A percentile compares a stretch with the other conserved stretches of the same genome.
These are phyloP conservation scores for Xylaria sp. DNA, from an alignment of 2,329 filamentous ascomycete species.

Conservation along the genomic window DNA sequence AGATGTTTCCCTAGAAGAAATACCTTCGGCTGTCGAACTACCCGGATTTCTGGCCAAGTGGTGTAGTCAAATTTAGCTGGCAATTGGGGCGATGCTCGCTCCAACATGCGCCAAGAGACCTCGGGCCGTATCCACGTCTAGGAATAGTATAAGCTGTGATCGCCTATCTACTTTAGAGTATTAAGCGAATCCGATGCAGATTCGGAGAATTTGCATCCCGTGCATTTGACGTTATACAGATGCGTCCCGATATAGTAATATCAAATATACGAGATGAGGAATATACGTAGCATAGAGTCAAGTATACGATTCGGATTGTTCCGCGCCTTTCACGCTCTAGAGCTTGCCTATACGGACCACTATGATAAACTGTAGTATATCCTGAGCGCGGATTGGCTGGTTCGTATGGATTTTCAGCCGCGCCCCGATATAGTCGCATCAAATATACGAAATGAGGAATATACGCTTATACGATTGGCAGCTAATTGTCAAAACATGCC, in stretches of 20 bases:
- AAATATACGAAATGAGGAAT: background rate
- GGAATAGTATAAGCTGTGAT: conserved; percentile 14
- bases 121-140: conserved; percentile 15
- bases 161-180: background rate
- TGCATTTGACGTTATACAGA: background rate
- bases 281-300: background rate
- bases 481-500: background rate
- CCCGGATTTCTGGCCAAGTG: conserved; percentile 72
- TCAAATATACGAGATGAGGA: background rate
- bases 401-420: background rate
- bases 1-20: conserved; percentile 82
- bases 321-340: too few species aligned
- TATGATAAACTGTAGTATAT: too few species aligned
- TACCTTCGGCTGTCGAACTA: conserved; percentile 70
- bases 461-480: background rate
- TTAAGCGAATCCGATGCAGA: conserved; percentile 9
- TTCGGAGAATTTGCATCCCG: conserved; percentile 25
- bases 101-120: conserved; percentile 6
- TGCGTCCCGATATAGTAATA: conserved; percentile 8
- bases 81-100: conserved; percentile 8
- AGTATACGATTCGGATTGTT: too few species aligned
- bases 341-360: too few species aligned
- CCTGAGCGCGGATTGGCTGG: too few species aligned
- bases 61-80: conserved; percentile 75
- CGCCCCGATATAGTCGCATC: background rate